Percentiles rank a stretch among this genome's conserved stretches.
These are phyloP conservation scores for Xerocomus spinulosus DNA, from an alignment of 768 basidiomycete genomes.

Conservation along the genomic window DNA sequence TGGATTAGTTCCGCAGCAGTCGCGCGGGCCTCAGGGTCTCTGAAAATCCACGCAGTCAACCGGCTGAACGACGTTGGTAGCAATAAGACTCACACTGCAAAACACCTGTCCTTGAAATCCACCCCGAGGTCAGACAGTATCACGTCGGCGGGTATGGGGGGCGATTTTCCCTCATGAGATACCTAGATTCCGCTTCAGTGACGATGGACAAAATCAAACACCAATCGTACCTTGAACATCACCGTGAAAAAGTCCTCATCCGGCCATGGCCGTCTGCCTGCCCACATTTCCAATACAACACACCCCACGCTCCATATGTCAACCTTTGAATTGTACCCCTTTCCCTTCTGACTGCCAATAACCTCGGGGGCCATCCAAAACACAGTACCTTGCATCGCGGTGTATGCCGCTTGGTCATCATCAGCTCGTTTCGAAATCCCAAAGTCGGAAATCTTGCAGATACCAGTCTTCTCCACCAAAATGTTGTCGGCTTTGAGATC, in stretches of 20 bases:
- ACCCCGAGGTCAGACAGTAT: slow-evolving; percentile 68
- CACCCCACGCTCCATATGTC: slow-evolving; percentile 99
- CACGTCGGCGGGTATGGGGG: slow-evolving; percentile 86
- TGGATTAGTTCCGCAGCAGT: slow-evolving; percentile 71
- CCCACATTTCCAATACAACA: slow-evolving; percentile 99
- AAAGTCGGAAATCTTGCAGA: slow-evolving; percentile 98
- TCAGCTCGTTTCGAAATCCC: slow-evolving; percentile 97
- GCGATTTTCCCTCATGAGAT: slow-evolving; percentile 77
- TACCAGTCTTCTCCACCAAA: slow-evolving; percentile 84
- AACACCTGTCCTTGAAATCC: slow-evolving; percentile 85
- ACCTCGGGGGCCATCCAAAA: slow-evolving; percentile 99
- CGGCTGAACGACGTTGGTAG: neutral
- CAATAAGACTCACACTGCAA: slow-evolving; percentile 67
- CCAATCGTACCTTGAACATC: slow-evolving; percentile 76
- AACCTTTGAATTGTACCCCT: slow-evolving; percentile 93
- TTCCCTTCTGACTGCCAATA: slow-evolving; percentile 70
- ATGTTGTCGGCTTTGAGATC: slow-evolving; percentile 99
- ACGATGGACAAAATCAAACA: neutral
- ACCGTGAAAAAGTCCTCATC: slow-evolving; percentile 88
- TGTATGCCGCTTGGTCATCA: slow-evolving; percentile 77
- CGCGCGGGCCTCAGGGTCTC: slow-evolving; percentile 82
- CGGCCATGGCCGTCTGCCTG: slow-evolving; percentile 91
- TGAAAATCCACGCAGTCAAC: slow-evolving; percentile 26
- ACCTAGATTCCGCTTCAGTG: slow-evolving; percentile 45
- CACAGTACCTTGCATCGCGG: slow-evolving; percentile 95